Base-by-base conservation (phyloP, 495 filamentous ascomycete genomes). In the Cetradonia linearis region DNA sequence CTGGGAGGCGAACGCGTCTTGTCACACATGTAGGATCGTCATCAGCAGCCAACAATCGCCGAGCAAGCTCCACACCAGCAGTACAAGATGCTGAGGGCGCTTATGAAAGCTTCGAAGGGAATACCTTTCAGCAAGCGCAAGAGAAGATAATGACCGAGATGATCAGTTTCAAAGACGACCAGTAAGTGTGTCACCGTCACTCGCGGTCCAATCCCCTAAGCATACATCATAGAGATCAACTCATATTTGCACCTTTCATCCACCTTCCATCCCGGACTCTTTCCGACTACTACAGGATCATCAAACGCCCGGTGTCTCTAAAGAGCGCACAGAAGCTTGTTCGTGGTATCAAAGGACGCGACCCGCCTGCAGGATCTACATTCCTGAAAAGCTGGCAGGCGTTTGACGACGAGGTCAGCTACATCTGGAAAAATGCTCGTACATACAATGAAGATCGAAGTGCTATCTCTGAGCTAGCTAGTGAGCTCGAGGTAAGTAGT, bases 391-490 rank as follows among this genome's bases (percentile, higher is more conserved):
- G 71, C 27, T 96, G 91, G 91, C 72, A 82, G 46, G 77, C 81
- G 4, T 92, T 95, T 60, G 88, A 91, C 70, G 81, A 86, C 14
- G 88, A 86, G 60, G 76, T 88, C 49, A 83, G 78, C 63, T 80
- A 85, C 57, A 85, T 95, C 33, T 94, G 89, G 87, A 80, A 77
- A 40, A 96, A 96, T 72, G 91, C 91, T 5, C 82, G 84, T 54
- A 80, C 83, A 33, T 96, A 91, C 71, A 96, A 96, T 65, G 90
- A 94, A 66, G 90, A 94, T 65, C 87, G 79, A 3, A 95, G 91
- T 65, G 83, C 85, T 18, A 86, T 95, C 42, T 85, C 78, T 55
- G 73, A 77, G 23, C 76, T 90, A 58, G 88, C 88, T 23, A 81
- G 81, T 23, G 78, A 88, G 36, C 78, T 96, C 14, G 81, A 94